A percentile compares a stretch with the other conserved stretches of the same genome.
These are phyloP conservation scores for Delonix regia DNA, from an alignment of 306 rosid genomes.

Conservation along the genomic window DNA sequence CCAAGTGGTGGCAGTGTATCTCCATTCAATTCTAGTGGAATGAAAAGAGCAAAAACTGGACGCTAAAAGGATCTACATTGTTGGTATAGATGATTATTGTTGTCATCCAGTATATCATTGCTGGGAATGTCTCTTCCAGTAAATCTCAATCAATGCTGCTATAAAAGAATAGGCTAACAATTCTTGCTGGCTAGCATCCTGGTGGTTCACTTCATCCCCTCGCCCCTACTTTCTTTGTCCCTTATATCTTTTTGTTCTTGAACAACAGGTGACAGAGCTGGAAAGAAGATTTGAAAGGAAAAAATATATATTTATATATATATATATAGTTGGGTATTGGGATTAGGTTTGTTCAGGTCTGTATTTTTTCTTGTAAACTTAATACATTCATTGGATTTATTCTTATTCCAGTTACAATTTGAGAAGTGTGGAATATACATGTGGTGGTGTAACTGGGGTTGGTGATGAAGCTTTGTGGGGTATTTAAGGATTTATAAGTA, in stretches of 20 bases:
- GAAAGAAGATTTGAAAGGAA: conserved; percentile 27
- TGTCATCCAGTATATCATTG: conserved; percentile 21
- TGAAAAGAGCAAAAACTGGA: conserved; percentile 94
- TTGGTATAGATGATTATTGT: conserved; percentile 27
- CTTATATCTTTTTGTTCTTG: conserved; percentile 25
- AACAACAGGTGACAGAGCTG: conserved; percentile 35
- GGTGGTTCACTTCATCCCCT: conserved; percentile 41
- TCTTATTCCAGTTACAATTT: conserved; percentile 67
- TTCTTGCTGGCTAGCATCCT: conserved; percentile 62
- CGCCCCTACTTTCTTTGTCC: not conserved
- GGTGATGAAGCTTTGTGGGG: conserved; percentile 43
- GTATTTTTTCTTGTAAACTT: conserved; percentile 47
- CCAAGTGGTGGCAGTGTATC: conserved; percentile 87
- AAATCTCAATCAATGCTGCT: conserved; percentile 46
- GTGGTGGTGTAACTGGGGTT: conserved; percentile 40
- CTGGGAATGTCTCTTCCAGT: conserved; percentile 36
- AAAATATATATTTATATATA: not conserved
- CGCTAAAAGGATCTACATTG: conserved; percentile 46
- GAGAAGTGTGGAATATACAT: conserved; percentile 58
- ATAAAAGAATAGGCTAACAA: conserved; percentile 56
- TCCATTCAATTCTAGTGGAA: conserved; percentile 89
- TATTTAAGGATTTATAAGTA: conserved; percentile 25
- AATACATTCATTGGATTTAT: conserved; percentile 92
- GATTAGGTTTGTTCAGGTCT: conserved; percentile 68
- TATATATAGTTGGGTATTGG: conserved; percentile 53